Percentiles rank a stretch among this genome's conserved stretches.
Evolutionary conservation across 2,329 filamentous ascomycete species (phyloP).

Genomic region (Aspergillus tubingensis): DNA sequence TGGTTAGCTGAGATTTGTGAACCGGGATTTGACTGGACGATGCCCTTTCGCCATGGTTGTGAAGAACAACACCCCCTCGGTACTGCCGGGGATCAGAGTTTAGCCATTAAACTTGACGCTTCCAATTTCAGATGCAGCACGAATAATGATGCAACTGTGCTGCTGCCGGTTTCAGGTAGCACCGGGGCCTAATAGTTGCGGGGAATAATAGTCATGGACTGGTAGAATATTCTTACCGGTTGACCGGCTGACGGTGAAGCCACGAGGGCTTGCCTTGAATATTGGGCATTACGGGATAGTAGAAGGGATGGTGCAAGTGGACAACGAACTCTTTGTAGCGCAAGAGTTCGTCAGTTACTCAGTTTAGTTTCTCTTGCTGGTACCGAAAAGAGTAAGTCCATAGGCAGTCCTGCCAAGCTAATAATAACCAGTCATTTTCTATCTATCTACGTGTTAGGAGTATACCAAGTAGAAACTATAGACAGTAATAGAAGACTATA

Average conservation of each 20-base stretch:
- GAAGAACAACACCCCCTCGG: neutral
- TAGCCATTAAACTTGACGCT: neutral
- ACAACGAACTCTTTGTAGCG: neutral
- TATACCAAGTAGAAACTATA: no score
- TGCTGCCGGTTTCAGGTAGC: neutral
- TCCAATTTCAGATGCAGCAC: neutral
- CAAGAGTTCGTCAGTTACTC: neutral
- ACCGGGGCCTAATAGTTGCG: neutral
- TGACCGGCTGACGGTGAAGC: neutral
- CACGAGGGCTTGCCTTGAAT: neutral
- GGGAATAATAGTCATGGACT: neutral
- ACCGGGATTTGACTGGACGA: neutral
- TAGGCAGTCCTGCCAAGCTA: no score
- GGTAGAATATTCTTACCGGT: neutral
- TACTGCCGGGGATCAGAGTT: neutral
- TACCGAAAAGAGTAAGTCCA: no score
- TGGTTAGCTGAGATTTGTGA: neutral
- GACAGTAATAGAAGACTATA: no score
- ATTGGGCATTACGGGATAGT: neutral
- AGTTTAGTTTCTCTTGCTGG: neutral
- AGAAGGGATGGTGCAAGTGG: neutral
- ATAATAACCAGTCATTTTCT: no score
- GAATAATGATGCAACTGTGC: neutral
- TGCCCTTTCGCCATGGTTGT: neutral
- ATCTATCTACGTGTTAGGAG: no score